These are phyloP conservation scores for Naumovozyma baii DNA, from an alignment of 805 yeast genomes.

Conservation along the genomic window DNA sequence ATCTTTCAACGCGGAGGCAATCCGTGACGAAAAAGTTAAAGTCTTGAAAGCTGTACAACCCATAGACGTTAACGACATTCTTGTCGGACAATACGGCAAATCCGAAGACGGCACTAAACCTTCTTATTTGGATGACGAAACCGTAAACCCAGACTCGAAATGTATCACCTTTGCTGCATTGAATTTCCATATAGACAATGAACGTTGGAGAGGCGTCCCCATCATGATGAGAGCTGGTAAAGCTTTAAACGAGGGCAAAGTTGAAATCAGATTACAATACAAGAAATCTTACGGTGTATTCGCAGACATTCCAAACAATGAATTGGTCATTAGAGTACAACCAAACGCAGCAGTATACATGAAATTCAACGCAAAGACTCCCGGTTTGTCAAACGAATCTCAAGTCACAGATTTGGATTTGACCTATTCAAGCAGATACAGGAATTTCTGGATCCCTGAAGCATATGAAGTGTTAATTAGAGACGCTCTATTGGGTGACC, in stretches of 20 bases:
- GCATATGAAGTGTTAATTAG: constrained; percentile 93
- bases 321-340: constrained; percentile 86
- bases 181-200: constrained; percentile 69
- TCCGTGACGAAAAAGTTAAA: constrained; percentile 93
- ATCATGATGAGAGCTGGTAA: constrained; percentile 93
- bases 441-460: constrained; percentile 91
- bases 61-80: constrained; percentile 52
- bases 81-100: constrained; percentile 80
- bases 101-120: constrained; percentile 87
- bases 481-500: constrained; percentile 85
- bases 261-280: constrained; percentile 89
- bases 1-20: constrained; percentile 82
- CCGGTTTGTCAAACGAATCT: constrained; percentile 78
- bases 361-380: constrained; percentile 87
- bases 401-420: constrained; percentile 85
- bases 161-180: constrained; percentile 91
- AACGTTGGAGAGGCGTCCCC: constrained; percentile 98
- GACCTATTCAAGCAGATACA: constrained; percentile 71
- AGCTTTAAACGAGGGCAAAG: constrained; percentile 91
- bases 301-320: constrained; percentile 76
- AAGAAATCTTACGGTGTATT: constrained; percentile 78
- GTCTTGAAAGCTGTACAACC: constrained; percentile 74
- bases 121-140: constrained; percentile 82
- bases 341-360: constrained; percentile 90
- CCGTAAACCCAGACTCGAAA: constrained; percentile 72